Evolutionary conservation across 805 yeast species (phyloP).

Genomic region (Starmera amethionina): DNA sequence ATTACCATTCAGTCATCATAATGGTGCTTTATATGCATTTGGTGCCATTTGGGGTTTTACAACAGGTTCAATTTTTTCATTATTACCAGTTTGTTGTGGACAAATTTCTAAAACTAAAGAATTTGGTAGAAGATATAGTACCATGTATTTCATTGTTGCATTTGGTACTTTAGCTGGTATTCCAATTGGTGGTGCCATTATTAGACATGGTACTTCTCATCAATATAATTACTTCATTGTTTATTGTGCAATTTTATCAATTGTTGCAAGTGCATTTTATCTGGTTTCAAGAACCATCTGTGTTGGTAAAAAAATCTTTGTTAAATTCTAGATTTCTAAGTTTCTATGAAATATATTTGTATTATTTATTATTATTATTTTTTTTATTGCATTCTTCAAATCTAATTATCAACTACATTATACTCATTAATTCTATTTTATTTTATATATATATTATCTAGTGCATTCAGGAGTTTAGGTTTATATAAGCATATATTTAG

Average conservation of each 20-base stretch:
- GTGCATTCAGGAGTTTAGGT: too few relatives aligned
- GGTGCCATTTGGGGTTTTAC: conserved; percentile 41
- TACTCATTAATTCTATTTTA: too few relatives aligned
- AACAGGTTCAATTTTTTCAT: conserved; percentile 43
- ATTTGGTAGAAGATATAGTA: conserved; percentile 45
- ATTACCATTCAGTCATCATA: conserved; percentile 26
- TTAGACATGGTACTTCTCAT: conserved; percentile 24
- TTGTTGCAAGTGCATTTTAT: not conserved
- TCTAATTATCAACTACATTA: too few relatives aligned
- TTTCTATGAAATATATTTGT: too few relatives aligned
- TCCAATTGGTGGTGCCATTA: conserved; percentile 42
- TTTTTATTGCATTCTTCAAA: too few relatives aligned
- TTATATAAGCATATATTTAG: too few relatives aligned
- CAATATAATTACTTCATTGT: conserved; percentile 29
- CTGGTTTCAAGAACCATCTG: not conserved
- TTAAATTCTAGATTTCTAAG: not conserved
- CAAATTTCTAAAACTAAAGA: conserved; percentile 44
- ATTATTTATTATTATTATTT: too few relatives aligned
- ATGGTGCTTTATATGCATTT: conserved; percentile 31
- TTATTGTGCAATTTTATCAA: conserved; percentile 10
- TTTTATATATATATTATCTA: too few relatives aligned
- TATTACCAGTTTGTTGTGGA: conserved; percentile 50
- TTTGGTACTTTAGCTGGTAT: conserved; percentile 40
- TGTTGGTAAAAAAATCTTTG: not conserved
- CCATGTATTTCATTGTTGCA: conserved; percentile 49